Evolutionary conservation across 192 early-diverging fungal species (phyloP).

Genomic region (Rhizophagus clarus): DNA sequence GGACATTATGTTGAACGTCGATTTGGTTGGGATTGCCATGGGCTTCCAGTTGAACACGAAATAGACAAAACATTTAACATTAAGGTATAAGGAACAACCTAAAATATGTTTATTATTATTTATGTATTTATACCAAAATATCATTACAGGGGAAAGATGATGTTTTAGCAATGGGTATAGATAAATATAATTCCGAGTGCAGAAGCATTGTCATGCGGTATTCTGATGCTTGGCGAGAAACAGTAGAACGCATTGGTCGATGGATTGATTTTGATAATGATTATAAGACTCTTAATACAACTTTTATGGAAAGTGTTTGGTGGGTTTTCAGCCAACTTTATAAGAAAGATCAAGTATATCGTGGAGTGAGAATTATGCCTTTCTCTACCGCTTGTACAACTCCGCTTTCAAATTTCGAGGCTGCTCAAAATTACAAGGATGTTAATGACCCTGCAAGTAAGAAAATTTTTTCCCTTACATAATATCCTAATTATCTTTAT

Average conservation of each 20-base stretch:
- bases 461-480: slow-evolving; percentile 11
- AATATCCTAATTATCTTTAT: background rate
- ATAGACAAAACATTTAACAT: slow-evolving; percentile 93
- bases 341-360: slow-evolving; percentile 94
- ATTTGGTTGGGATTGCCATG: slow-evolving; percentile 97
- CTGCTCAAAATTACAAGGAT: slow-evolving; percentile 96
- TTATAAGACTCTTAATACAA: slow-evolving; percentile 95
- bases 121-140: slow-evolving; percentile 34
- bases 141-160: slow-evolving; percentile 68
- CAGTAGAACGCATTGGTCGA: slow-evolving; percentile 94
- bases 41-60: slow-evolving; percentile 88
- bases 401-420: slow-evolving; percentile 97
- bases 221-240: slow-evolving; percentile 86
- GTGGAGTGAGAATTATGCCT: slow-evolving; percentile 92
- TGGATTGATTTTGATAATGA: slow-evolving; percentile 99
- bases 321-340: slow-evolving; percentile 98
- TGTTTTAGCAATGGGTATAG: slow-evolving; percentile 92
- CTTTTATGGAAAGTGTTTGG: slow-evolving; percentile 99
- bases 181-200: slow-evolving; percentile 97
- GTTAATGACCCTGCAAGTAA: slow-evolving; percentile 88
- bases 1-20: slow-evolving; percentile 97
- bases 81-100: slow-evolving; percentile 55
- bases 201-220: slow-evolving; percentile 97
- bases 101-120: background rate
- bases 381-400: slow-evolving; percentile 93